Percentiles rank a stretch among this genome's conserved stretches.
phyloP scores from a whole-genome alignment of 2,329 filamentous ascomycete genomes.

The Exophiala oligosperma region DNA sequence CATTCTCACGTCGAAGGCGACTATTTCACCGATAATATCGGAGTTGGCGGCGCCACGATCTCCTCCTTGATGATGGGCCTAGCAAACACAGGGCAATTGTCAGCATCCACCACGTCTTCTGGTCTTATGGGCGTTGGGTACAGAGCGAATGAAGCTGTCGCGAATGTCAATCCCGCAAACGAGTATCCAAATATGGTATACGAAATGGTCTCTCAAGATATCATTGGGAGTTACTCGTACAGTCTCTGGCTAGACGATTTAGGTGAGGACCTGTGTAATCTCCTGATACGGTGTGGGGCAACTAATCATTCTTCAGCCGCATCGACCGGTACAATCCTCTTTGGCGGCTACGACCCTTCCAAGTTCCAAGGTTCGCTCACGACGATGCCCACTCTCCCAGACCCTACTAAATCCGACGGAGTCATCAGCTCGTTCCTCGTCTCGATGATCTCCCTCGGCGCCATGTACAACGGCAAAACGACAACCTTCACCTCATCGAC shows the following conservation, averaged over 20 bases:
- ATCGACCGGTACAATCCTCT: slow-evolving; percentile 68
- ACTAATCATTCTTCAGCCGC: slow-evolving; percentile 41
- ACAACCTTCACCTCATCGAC: slow-evolving; percentile 42
- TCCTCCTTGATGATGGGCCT: background rate
- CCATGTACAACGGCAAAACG: slow-evolving; percentile 27
- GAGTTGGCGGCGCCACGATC: background rate
- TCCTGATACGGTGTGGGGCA: too few species aligned
- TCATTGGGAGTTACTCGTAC: slow-evolving; percentile 48
- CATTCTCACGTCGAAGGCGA: background rate
- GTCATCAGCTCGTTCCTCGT: slow-evolving; percentile 45
- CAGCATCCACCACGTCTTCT: background rate
- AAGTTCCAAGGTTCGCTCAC: slow-evolving; percentile 67
- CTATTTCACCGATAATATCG: background rate
- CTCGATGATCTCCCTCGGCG: slow-evolving; percentile 41
- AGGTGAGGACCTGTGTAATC: slow-evolving; percentile 1
- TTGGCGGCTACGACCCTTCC: slow-evolving; percentile 74
- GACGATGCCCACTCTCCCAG: slow-evolving; percentile 57
- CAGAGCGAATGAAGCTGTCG: background rate
- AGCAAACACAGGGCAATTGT: too few species aligned
- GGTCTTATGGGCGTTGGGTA: background rate
- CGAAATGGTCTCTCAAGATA: slow-evolving; percentile 58
- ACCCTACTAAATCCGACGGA: slow-evolving; percentile 41
- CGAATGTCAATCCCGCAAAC: background rate
- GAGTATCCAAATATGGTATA: slow-evolving; percentile 63
- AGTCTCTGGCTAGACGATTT: slow-evolving; percentile 42